These are phyloP conservation scores for Leccinum obscurum DNA, from an alignment of 768 basidiomycete species.

Conservation along the genomic window DNA sequence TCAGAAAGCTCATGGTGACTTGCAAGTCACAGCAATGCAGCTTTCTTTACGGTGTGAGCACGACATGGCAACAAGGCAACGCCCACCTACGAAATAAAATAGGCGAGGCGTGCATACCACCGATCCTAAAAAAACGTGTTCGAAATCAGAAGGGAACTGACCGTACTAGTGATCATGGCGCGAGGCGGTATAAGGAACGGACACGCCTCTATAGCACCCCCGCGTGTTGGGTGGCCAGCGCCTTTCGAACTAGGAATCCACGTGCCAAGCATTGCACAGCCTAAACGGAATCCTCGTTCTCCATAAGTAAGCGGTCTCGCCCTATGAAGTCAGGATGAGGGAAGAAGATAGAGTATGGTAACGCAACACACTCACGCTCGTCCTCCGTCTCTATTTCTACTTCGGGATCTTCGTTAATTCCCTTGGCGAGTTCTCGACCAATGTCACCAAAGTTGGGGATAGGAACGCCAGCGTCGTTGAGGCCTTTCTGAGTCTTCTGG, in stretches of 20 bases:
- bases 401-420: conserved; percentile 88
- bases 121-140: conserved; percentile 20
- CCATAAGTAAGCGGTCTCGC: conserved; percentile 78
- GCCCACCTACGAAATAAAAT: conserved; percentile 21
- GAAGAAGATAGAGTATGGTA: conserved; percentile 8
- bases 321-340: conserved; percentile 43
- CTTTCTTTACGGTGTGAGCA: background rate
- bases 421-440: conserved; percentile 80
- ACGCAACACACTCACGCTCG: conserved; percentile 61
- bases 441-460: conserved; percentile 94
- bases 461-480: conserved; percentile 83
- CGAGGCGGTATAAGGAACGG: conserved; percentile 12
- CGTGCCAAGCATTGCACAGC: conserved; percentile 68
- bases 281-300: conserved; percentile 72
- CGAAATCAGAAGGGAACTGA: background rate
- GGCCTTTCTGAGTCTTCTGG: conserved; percentile 85
- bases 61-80: conserved; percentile 4
- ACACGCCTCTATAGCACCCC: conserved; percentile 26
- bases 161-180: conserved; percentile 9
- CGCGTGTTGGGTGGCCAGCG: conserved; percentile 50
- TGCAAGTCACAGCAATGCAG: too few relatives aligned
- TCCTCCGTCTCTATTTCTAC: conserved; percentile 61
- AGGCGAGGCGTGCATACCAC: conserved; percentile 13
- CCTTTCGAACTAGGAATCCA: conserved; percentile 68
- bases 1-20: background rate